Base-by-base conservation (phyloP, 257 asterid genomes). In the Solanum medicagineum region DNA sequence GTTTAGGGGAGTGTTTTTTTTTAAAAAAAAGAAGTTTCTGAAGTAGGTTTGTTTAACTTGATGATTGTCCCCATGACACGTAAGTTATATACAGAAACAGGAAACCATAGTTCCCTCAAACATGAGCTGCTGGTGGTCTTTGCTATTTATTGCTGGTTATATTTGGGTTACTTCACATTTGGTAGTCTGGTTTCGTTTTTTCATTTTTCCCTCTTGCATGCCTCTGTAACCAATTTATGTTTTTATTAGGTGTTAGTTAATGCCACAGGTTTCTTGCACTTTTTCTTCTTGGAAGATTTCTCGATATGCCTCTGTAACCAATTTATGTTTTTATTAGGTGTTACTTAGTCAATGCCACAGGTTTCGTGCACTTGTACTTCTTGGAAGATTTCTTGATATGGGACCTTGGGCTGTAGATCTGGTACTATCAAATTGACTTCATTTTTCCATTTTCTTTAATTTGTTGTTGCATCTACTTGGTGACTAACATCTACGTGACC, bases 381-480 rank as follows among this genome's bases (percentile, higher is more conserved):
- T 97, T 79, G 99, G 99, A 89, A 95, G 98, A 90, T 97, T 97
- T 90, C 92, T 97, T 85, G 99, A 97, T 88, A 97, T 97, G 99
- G 99, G 99, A 56, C 96, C 93, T 51, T 95, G 99, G 99, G 99
- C 99, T 15, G 99, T 97, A 68, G 96, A 94, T 93, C 94, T 94
- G 99, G 99, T 97, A 93, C 74, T 82, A 87, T 57, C 53, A 88
- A 13, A 81, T 85, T 26, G 65, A 54, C 83, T 53, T 17, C 49
- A 17, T 5, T 19, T 79, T 51, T 86, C 32, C 6, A 71, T 87
- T 73, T 85, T 55, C 60, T 80, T 40, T 36, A 40, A 32, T 81
- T 11, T 7, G 7, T 73, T 24, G 51, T 55, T 20, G 24, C 26
- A 24, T 22, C 55, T 32, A 8, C 13, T 22, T 84, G 14, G 59